Evolutionary conservation across 768 basidiomycete species (phyloP).

Genomic region (Termitomyces sp.): DNA sequence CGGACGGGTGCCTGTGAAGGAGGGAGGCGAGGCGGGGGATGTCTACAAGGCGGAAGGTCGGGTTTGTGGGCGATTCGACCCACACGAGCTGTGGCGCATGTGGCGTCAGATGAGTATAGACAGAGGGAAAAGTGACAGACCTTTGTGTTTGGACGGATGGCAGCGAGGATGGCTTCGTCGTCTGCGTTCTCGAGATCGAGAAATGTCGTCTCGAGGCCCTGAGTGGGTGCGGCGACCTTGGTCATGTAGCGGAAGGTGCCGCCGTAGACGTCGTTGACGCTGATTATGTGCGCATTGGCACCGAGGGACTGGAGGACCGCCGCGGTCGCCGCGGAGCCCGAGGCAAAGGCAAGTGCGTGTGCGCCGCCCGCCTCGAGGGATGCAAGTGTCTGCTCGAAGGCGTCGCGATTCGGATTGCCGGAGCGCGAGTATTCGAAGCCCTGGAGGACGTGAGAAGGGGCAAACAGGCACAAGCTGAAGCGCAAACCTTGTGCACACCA

Average conservation of each 20-base stretch:
- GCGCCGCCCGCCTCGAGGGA: conserved; percentile 73
- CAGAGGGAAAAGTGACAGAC: conserved; percentile 29
- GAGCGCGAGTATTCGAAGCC: conserved; percentile 92
- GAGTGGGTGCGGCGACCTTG: conserved; percentile 54
- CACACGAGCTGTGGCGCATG: conserved; percentile 66
- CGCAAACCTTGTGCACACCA: neutral
- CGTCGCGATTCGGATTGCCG: conserved; percentile 82
- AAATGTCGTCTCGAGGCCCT: conserved; percentile 70
- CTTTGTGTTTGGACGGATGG: conserved; percentile 77
- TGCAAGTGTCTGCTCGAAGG: conserved; percentile 73
- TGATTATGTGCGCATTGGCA: conserved; percentile 70
- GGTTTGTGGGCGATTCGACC: conserved; percentile 96
- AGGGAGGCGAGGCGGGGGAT: conserved; percentile 66
- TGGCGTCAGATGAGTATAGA: neutral
- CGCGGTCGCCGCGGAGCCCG: conserved; percentile 83
- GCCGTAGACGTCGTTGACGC: conserved; percentile 92
- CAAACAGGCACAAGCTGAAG: neutral
- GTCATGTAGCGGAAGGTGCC: conserved; percentile 86
- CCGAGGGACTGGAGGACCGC: conserved; percentile 76
- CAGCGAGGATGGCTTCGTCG: conserved; percentile 57
- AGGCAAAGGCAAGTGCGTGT: conserved; percentile 73
- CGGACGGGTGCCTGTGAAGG: conserved; percentile 53
- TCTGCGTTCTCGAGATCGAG: conserved; percentile 70
- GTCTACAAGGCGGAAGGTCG: conserved; percentile 83
- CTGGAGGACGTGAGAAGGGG: conserved; percentile 15